Evolutionary conservation across 805 yeast genomes (phyloP).

Genomic region (Candida maltosa): DNA sequence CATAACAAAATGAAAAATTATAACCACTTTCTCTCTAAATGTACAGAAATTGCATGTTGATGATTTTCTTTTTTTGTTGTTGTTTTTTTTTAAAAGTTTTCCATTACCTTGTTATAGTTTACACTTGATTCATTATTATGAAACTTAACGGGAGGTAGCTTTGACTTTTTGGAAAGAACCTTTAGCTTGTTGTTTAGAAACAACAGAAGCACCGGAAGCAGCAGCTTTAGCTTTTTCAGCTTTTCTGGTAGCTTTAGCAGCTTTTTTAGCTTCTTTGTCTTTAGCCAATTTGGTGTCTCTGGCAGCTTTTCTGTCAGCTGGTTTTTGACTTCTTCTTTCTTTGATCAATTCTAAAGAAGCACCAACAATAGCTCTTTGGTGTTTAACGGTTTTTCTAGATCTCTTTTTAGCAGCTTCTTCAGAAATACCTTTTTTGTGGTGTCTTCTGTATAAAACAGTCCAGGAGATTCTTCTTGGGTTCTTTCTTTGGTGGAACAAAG

Average conservation of each 20-base stretch:
- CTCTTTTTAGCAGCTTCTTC: slow-evolving; percentile 98
- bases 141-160: slow-evolving; percentile 88
- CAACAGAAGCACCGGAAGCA: slow-evolving; percentile 51
- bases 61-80: too few species aligned
- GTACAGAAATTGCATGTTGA: too few species aligned
- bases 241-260: slow-evolving; percentile 91
- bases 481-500: slow-evolving; percentile 99
- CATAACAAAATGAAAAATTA: too few species aligned
- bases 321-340: slow-evolving; percentile 94
- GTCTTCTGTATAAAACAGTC: slow-evolving; percentile 99
- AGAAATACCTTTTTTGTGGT: slow-evolving; percentile 99
- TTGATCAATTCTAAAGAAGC: slow-evolving; percentile 97
- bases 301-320: slow-evolving; percentile 97
- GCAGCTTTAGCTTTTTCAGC: slow-evolving; percentile 89
- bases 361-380: slow-evolving; percentile 99
- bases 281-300: slow-evolving; percentile 85
- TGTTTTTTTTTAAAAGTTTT: too few species aligned
- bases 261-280: slow-evolving; percentile 87
- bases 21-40: too few species aligned
- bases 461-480: slow-evolving; percentile 99
- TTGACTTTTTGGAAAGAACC: slow-evolving; percentile 97
- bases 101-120: background rate
- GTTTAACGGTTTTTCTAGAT: slow-evolving; percentile 94
- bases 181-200: slow-evolving; percentile 95
- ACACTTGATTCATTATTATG: too few species aligned